Evolutionary conservation across 805 yeast species (phyloP), one percentile per base, ranked within the genome.

Genomic region (Maudiozyma turicensis): DNA sequence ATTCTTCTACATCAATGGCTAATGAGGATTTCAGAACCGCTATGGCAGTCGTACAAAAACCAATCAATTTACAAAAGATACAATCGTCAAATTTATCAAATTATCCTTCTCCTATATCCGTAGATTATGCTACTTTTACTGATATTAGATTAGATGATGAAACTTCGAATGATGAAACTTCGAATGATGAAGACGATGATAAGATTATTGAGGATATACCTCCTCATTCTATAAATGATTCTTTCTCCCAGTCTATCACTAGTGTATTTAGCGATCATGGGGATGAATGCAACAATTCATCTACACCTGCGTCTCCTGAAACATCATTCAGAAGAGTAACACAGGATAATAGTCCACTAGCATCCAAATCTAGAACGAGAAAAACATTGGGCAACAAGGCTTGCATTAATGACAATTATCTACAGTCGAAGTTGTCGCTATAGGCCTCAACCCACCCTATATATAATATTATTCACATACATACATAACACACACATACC

Each of bases 191-290:
- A 8, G 43, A 26, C 33, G 33, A 40, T 26, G 26, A 15, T 6
- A n/a, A 8, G 6, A 8, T 6, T 13, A n/a, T 26, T 40, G 44
- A 42, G 8, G 13, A 11, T 7, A 60, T 54, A 43, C 56, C 52
- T 43, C 58, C 55, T 39, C 59, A 64, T 15, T 65, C 66, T 40
- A 52, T 59, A 51, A 57, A 65, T 52, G 61, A 61, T 43, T 51
- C 59, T 6, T 57, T 63, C 45, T 58, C 60, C 7, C 57, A 58
- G 40, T 63, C 67, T 11, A 65, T 61, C 33, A 61, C 56, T 40
- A 58, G 64, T 45, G 54, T 63, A 28, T 63, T 63, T 50, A 61
- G 66, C 49, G 41, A 15, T 11, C 41, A 39, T 39, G 41, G 38
- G n/a, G 7, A 4, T 34, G n/a, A 20, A 20, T 20, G 14, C 38